These are phyloP conservation scores for Grosmannia clavigera DNA, from an alignment of 2,329 filamentous ascomycete species.

Conservation along the genomic window DNA sequence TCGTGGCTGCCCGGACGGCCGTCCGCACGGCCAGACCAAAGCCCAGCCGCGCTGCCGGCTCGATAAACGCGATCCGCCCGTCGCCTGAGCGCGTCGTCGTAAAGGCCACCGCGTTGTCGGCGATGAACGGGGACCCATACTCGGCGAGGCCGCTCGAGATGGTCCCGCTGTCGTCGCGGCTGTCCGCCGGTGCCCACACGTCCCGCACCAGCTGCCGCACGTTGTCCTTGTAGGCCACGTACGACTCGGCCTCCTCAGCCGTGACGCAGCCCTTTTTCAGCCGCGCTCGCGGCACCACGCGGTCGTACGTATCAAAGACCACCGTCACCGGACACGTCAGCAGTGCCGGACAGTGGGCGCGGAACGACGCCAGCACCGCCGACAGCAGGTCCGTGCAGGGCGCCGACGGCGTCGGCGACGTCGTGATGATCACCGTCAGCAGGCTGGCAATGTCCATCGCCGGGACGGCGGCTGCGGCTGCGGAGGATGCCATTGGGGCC, in stretches of 20 bases:
- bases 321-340: constrained; percentile 33
- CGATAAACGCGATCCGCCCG: constrained; percentile 33
- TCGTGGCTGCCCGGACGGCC: constrained; percentile 31
- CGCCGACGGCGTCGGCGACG: constrained; percentile 41
- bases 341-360: constrained; percentile 26
- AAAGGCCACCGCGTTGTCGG: constrained; percentile 25
- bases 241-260: constrained; percentile 27
- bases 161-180: background rate
- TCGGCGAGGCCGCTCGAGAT: constrained; percentile 27
- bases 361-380: constrained; percentile 32
- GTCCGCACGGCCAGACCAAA: constrained; percentile 42
- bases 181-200: background rate
- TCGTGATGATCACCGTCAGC: constrained; percentile 38
- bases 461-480: background rate
- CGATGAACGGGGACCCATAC: constrained; percentile 25
- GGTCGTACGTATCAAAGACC: constrained; percentile 40
- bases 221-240: constrained; percentile 32
- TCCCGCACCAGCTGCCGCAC: constrained; percentile 28
- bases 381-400: constrained; percentile 39
- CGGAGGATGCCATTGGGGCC: background rate
- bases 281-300: constrained; percentile 27
- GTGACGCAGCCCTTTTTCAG: constrained; percentile 44
- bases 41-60: constrained; percentile 32
- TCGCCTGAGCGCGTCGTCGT: constrained; percentile 22
- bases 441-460: constrained; percentile 4